These are phyloP conservation scores for Moricandia moricandioides DNA, from an alignment of 345 rosid genomes.

Conservation along the genomic window DNA sequence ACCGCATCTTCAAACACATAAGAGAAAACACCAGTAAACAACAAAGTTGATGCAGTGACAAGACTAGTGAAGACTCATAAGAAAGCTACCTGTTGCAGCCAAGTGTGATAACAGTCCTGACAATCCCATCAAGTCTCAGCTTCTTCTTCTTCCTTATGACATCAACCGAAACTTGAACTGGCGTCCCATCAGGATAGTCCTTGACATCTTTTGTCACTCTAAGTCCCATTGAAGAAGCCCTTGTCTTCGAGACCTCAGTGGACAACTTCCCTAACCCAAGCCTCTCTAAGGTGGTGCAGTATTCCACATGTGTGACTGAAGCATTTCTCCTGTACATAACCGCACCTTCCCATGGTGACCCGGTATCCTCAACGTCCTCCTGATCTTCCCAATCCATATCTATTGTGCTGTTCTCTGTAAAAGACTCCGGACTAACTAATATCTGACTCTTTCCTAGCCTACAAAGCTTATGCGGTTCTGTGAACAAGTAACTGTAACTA, in stretches of 20 bases:
- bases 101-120: conserved; percentile 75
- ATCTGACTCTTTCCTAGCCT: conserved; percentile 32
- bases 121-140: conserved; percentile 86
- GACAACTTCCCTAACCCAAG: conserved; percentile 80
- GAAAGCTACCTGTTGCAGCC: conserved; percentile 71
- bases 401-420: conserved; percentile 40
- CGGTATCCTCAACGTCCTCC: conserved; percentile 48
- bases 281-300: conserved; percentile 90
- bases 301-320: conserved; percentile 68
- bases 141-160: conserved; percentile 69
- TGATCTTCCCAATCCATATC: conserved; percentile 60
- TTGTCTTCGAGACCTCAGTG: conserved; percentile 57
- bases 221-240: conserved; percentile 82
- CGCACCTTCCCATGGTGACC: conserved; percentile 93
- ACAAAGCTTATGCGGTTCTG: conserved; percentile 11
- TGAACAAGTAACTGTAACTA: neutral
- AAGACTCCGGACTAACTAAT: conserved; percentile 31
- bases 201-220: conserved; percentile 84
- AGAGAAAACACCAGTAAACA: neutral
- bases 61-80: neutral
- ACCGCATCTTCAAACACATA: conserved; percentile 58
- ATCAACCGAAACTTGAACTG: conserved; percentile 86
- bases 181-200: conserved; percentile 83
- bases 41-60: neutral
- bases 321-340: conserved; percentile 71